Conservation (phyloP, 192 early-diverging fungal species). For the Backusella psychrophila region DNA sequence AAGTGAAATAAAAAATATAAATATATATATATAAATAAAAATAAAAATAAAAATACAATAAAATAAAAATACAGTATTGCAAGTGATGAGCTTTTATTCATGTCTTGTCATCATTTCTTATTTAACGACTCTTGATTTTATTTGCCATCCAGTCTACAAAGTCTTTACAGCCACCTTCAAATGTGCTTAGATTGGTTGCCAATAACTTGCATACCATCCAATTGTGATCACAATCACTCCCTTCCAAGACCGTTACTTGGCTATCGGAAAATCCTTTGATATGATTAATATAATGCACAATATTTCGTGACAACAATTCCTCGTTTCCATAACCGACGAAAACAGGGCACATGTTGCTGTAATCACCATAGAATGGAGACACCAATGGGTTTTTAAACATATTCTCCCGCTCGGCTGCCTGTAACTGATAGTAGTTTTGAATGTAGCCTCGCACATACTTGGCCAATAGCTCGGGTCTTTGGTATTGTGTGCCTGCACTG, state of each 20-base stretch:
- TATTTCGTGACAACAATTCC: neutral
- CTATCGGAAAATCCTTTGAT: neutral
- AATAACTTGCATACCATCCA: neutral
- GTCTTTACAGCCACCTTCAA: neutral
- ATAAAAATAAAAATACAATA: no score
- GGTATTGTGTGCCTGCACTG: neutral
- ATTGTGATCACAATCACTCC: neutral
- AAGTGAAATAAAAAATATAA: neutral
- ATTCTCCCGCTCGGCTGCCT: neutral
- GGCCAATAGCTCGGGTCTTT: neutral
- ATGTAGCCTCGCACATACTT: neutral
- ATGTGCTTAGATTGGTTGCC: neutral
- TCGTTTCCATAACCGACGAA: conserved; percentile 11
- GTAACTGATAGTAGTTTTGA: neutral
- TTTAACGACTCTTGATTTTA: neutral
- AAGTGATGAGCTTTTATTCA: neutral
- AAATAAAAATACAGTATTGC: neutral
- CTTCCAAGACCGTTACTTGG: neutral
- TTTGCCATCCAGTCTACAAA: neutral
- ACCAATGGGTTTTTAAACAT: neutral
- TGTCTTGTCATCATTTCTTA: neutral
- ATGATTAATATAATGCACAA: neutral
- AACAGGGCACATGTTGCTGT: neutral
- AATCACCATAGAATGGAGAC: conserved; percentile 15
- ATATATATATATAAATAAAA: neutral